Conservation (phyloP, 202 grass and related monocot species). For the Panicum virgatum region DNA sequence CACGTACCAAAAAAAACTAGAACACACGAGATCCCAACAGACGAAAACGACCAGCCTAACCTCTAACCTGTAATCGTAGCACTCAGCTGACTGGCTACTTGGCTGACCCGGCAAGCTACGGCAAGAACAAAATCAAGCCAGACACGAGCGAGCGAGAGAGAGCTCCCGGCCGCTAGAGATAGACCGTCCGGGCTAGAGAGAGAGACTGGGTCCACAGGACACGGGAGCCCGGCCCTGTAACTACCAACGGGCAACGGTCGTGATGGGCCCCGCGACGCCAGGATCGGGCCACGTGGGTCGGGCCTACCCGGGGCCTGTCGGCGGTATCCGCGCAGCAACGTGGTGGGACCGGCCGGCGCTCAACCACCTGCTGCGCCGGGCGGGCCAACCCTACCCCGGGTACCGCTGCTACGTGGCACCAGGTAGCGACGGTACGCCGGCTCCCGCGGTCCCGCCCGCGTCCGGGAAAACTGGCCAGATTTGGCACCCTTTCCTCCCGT, state of each 20-base stretch:
- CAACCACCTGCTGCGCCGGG: constrained; percentile 4
- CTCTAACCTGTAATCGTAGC: background rate
- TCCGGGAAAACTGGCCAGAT: background rate
- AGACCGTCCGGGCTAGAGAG: background rate
- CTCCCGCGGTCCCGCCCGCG: background rate
- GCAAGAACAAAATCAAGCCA: background rate
- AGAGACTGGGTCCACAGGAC: background rate
- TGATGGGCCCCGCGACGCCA: constrained; percentile 18
- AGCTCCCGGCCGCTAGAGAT: background rate
- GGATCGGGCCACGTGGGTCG: constrained; percentile 16
- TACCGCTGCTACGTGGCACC: background rate
- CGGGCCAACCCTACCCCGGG: background rate
- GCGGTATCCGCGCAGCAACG: constrained; percentile 23
- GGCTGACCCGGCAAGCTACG: background rate
- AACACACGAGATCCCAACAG: background rate
- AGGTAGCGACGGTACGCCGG: background rate
- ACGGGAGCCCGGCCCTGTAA: constrained; percentile 15
- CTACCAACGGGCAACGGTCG: constrained; percentile 72
- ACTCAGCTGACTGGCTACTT: background rate
- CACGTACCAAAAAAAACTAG: background rate
- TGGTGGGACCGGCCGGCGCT: constrained; percentile 14
- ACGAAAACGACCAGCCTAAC: background rate
- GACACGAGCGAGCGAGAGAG: background rate
- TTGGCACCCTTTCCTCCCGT: background rate
- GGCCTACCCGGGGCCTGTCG: background rate